These are phyloP conservation scores for Globisporangium paroecandrum DNA, from an alignment of 352 stramenopile genomes.

Conservation along the genomic window DNA sequence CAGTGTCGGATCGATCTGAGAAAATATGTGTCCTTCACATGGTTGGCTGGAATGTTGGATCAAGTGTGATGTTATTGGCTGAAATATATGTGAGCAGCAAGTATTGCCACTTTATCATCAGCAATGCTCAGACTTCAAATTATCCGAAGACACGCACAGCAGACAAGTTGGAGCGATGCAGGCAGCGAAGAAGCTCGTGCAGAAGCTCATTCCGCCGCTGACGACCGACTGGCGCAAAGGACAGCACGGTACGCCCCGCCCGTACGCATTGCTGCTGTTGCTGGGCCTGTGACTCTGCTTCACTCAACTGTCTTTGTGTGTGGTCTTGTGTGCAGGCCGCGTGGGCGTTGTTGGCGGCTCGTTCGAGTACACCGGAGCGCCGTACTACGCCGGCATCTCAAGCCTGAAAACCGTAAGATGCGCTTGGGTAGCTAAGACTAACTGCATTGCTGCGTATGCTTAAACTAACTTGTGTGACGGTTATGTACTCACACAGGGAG, in stretches of 20 bases:
- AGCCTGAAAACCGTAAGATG: slow-evolving; percentile 80
- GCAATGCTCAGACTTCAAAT: background rate
- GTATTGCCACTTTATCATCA: background rate
- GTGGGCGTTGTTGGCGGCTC: slow-evolving; percentile 95
- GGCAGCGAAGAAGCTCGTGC: slow-evolving; percentile 25
- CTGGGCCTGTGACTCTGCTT: background rate
- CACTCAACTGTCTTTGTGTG: background rate
- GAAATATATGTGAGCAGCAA: background rate
- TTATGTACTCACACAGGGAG: slow-evolving; percentile 47
- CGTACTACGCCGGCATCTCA: slow-evolving; percentile 95
- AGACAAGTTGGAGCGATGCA: slow-evolving; percentile 8
- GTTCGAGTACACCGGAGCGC: slow-evolving; percentile 96
- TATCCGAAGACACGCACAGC: background rate
- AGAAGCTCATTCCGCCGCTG: slow-evolving; percentile 61
- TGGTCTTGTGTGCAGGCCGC: slow-evolving; percentile 37
- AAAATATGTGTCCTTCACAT: slow-evolving; percentile 10
- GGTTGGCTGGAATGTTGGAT: background rate
- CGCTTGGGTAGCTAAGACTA: background rate
- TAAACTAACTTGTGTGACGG: too few species aligned
- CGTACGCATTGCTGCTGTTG: background rate
- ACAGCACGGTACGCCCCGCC: slow-evolving; percentile 47
- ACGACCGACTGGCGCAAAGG: slow-evolving; percentile 66
- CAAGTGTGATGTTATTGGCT: background rate
- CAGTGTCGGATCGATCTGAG: slow-evolving; percentile 1
- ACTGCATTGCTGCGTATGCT: background rate